Evolutionary conservation across 1,284 basidiomycete species (phyloP), one percentile per base, ranked within the genome.

Genomic region (Ganoderma lingzhi): DNA sequence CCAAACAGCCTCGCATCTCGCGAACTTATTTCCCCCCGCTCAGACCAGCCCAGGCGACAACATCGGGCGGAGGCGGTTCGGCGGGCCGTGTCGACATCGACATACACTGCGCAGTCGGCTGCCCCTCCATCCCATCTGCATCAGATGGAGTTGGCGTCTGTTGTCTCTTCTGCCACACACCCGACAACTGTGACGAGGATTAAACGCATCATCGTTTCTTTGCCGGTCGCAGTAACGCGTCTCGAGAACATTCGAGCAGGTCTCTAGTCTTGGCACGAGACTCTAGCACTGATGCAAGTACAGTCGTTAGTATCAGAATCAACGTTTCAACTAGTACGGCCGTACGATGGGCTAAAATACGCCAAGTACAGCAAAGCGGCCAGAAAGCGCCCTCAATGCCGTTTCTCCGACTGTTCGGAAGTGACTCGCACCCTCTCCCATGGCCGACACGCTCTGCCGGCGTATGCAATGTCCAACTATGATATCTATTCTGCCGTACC

Each of bases 401-500:
- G 8, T 48, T 17, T 23, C 45, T 48, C 19, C 45, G 45, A 48
- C n/a, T 48, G 45, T 17, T 23, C 45, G 42, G 42, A 44, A 8
- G 23, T 23, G 23, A 23, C 23, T 17, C 42, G 39, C 6, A 41
- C 12, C 39, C 37, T 9, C 9, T 9, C 39, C 39, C 39, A 12
- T 41, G 12, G 6, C 23, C 23, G 23, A 23, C 39, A 41, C 39
- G 10, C 42, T 44, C 17, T 44, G 15, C 42, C 42, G 17, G 17
- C 45, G 45, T 6, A n/a, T 23, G 19, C 45, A 48, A 48, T 48
- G 19, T 9, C 45, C 45, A 45, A 23, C 45, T 48, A 9, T 48
- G 45, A 48, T 48, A 48, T 48, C 45, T 17, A n/a, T 48, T 48
- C 45, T n/a, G 45, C 45, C 45, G 45, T 48, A n/a, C 17, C n/a